These are phyloP conservation scores for Globisporangium camurandrum DNA, from an alignment of 352 stramenopile species.

Conservation along the genomic window DNA sequence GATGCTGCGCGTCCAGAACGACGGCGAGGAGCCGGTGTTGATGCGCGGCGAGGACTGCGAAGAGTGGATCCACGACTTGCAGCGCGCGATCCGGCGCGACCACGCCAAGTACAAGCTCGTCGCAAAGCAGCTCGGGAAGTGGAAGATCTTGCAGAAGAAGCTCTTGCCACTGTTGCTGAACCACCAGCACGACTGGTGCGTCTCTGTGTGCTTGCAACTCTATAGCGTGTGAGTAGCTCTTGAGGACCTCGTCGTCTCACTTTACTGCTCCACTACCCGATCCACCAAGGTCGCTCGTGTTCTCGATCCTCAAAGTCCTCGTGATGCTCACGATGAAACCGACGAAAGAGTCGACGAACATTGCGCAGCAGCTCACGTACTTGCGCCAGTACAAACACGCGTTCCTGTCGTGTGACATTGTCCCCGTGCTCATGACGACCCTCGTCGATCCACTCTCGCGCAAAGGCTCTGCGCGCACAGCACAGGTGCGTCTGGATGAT, in stretches of 20 bases:
- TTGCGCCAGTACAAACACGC: slow-evolving; percentile 81
- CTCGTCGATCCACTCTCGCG: slow-evolving; percentile 71
- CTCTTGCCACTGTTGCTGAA: slow-evolving; percentile 78
- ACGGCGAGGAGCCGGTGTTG: slow-evolving; percentile 52
- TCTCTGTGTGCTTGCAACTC: background rate
- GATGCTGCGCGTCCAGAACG: slow-evolving; percentile 55
- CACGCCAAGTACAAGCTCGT: slow-evolving; percentile 79
- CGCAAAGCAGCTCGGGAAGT: slow-evolving; percentile 78
- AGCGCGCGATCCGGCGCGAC: slow-evolving; percentile 73
- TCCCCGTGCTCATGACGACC: slow-evolving; percentile 83
- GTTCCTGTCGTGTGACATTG: slow-evolving; percentile 59
- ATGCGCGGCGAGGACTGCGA: slow-evolving; percentile 81
- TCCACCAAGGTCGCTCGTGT: slow-evolving; percentile 47
- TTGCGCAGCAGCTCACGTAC: slow-evolving; percentile 75
- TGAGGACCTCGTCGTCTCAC: too few relatives aligned
- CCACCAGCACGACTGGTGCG: slow-evolving; percentile 76
- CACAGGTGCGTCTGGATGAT: slow-evolving; percentile 10
- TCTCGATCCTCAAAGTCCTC: slow-evolving; percentile 86
- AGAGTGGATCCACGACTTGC: slow-evolving; percentile 81
- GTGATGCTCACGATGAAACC: slow-evolving; percentile 89
- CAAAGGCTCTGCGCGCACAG: slow-evolving; percentile 46
- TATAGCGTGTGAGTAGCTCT: background rate
- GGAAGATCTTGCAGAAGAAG: slow-evolving; percentile 86
- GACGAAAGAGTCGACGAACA: slow-evolving; percentile 64
- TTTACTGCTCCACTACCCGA: background rate